A percentile compares a stretch with the other conserved stretches of the same genome.
phyloP scores from a whole-genome alignment of 805 yeast species.

The Huiozyma sinensis region DNA sequence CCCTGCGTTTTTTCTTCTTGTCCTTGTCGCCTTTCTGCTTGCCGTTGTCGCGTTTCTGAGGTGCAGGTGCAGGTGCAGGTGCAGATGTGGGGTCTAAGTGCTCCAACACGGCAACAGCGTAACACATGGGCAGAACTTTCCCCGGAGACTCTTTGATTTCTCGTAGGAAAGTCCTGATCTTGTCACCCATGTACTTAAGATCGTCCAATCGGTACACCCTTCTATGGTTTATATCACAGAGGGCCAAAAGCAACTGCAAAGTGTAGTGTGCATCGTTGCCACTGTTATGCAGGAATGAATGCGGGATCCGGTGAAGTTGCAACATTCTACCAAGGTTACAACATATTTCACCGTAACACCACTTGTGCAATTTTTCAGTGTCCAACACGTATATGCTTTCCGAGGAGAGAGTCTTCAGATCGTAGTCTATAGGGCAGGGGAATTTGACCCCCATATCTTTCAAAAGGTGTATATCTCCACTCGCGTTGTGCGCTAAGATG shows the following conservation, averaged over 20 bases:
- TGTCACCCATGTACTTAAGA: slow-evolving; percentile 10
- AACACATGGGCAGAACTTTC: background rate
- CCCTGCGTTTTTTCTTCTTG: too few relatives aligned
- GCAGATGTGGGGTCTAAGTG: background rate
- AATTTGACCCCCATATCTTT: slow-evolving; percentile 34
- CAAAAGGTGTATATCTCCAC: slow-evolving; percentile 50
- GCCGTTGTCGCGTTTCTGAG: too few relatives aligned
- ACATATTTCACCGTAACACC: slow-evolving; percentile 33
- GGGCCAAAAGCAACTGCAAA: slow-evolving; percentile 35
- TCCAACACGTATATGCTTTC: slow-evolving; percentile 29
- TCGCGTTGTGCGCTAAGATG: slow-evolving; percentile 50
- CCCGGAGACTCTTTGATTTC: slow-evolving; percentile 3
- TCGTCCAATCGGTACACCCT: slow-evolving; percentile 19
- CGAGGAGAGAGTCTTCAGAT: slow-evolving; percentile 1
- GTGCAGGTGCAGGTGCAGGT: too few relatives aligned
- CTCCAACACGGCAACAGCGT: background rate
- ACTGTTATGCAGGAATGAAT: slow-evolving; percentile 54
- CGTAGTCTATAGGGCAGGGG: slow-evolving; percentile 18
- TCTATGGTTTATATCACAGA: slow-evolving; percentile 35
- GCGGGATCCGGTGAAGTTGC: slow-evolving; percentile 40
- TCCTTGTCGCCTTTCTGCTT: too few relatives aligned
- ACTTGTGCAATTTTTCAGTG: slow-evolving; percentile 36
- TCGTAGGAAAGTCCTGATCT: slow-evolving; percentile 3
- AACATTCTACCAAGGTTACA: slow-evolving; percentile 38
- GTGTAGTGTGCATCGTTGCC: slow-evolving; percentile 64